These are phyloP conservation scores for Danielia reshetovae DNA, from an alignment of 805 yeast genomes.

Conservation along the genomic window DNA sequence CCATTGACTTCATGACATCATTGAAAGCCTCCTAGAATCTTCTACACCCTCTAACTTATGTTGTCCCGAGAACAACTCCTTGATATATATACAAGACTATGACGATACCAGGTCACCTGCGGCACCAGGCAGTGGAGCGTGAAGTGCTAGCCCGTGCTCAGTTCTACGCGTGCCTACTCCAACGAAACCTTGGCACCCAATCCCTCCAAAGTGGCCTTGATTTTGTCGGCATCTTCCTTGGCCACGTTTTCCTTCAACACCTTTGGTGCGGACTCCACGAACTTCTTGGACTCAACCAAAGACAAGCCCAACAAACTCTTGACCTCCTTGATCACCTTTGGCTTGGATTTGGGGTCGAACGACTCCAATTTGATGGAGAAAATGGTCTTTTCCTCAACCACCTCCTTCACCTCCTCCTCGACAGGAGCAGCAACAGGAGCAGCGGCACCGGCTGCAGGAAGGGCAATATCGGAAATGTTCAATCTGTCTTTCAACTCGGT, in stretches of 20 bases:
- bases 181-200: conserved; percentile 90
- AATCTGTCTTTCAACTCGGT: conserved; percentile 74
- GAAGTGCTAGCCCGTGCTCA: too few relatives aligned
- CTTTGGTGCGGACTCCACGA: conserved; percentile 97
- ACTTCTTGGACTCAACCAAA: conserved; percentile 94
- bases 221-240: conserved; percentile 97
- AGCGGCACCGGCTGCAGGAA: conserved; percentile 59
- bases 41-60: not conserved
- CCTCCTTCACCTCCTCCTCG: conserved; percentile 71
- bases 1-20: too few relatives aligned
- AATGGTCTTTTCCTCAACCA: conserved; percentile 85
- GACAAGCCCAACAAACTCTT: conserved; percentile 87
- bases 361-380: conserved; percentile 89
- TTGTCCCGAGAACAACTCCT: not conserved
- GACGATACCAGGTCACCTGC: conserved; percentile 10
- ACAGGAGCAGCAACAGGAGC: conserved; percentile 62
- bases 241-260: conserved; percentile 90
- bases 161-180: conserved; percentile 68
- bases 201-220: conserved; percentile 87
- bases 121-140: too few relatives aligned
- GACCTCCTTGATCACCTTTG: conserved; percentile 96
- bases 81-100: conserved; percentile 19
- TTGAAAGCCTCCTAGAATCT: too few relatives aligned
- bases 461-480: conserved; percentile 89
- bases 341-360: conserved; percentile 91